Percentiles rank a stretch among this genome's conserved stretches.
These are phyloP conservation scores for Colletotrichum liaoningense DNA, from an alignment of 2,329 filamentous ascomycete genomes.

Conservation along the genomic window DNA sequence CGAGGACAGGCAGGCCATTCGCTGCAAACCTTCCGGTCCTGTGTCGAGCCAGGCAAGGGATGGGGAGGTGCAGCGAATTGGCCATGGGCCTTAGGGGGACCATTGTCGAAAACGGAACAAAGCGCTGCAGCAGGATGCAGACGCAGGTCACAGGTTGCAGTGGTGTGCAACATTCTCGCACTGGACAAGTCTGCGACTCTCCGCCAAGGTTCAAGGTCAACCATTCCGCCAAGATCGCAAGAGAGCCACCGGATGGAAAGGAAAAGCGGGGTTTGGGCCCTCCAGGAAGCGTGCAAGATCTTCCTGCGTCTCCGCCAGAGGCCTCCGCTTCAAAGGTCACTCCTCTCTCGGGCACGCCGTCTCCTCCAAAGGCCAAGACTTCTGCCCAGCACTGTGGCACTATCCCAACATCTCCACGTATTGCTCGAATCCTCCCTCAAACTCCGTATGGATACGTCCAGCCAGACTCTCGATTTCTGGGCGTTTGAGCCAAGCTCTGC, in stretches of 20 bases:
- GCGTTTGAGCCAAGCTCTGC: neutral
- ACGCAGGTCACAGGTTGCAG: slow-evolving; percentile 1
- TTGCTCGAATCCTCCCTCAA: neutral
- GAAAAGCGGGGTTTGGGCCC: slow-evolving; percentile 17
- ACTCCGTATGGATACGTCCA: no score
- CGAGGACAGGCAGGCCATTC: neutral
- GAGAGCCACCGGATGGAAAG: slow-evolving; percentile 21
- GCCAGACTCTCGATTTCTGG: neutral
- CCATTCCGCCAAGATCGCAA: slow-evolving; percentile 16
- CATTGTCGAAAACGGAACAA: neutral
- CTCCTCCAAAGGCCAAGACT: slow-evolving; percentile 6
- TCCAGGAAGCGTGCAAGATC: slow-evolving; percentile 25
- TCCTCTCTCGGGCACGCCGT: slow-evolving; percentile 28
- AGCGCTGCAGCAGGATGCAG: neutral
- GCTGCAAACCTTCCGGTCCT: neutral
- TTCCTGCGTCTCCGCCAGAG: slow-evolving; percentile 34
- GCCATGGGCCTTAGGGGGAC: neutral
- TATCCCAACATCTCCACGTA: neutral
- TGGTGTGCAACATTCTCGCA: slow-evolving; percentile 10
- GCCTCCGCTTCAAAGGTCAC: slow-evolving; percentile 32
- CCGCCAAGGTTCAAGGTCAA: slow-evolving; percentile 20
- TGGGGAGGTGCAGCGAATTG: neutral
- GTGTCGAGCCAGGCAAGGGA: neutral
- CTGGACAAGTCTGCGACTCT: neutral
- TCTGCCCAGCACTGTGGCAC: neutral